A percentile compares a stretch with the other conserved stretches of the same genome.
phyloP scores from a whole-genome alignment of 805 yeast species.

The Teunomyces kruisii region DNA sequence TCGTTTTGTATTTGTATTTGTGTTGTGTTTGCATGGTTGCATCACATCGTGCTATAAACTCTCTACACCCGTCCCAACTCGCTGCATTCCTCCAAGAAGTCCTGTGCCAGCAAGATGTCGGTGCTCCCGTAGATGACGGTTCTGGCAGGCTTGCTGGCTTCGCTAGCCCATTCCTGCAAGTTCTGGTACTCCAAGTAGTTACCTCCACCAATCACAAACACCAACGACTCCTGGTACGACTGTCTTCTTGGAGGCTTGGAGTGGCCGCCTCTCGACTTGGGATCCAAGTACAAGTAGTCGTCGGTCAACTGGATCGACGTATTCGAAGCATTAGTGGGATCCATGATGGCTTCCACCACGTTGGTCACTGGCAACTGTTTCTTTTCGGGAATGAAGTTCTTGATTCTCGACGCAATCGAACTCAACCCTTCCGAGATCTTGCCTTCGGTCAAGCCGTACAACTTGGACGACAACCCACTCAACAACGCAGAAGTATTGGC shows the following conservation, averaged over 20 bases:
- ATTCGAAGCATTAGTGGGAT: conserved; percentile 65
- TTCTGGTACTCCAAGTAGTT: conserved; percentile 92
- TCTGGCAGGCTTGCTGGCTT: conserved; percentile 39
- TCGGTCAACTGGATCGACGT: conserved; percentile 75
- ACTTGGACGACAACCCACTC: conserved; percentile 69
- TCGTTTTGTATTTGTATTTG: background rate
- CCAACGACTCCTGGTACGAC: conserved; percentile 75
- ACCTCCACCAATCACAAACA: conserved; percentile 96
- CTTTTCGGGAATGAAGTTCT: conserved; percentile 83
- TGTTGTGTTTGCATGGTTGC: no score
- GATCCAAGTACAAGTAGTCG: conserved; percentile 88
- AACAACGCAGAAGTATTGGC: conserved; percentile 58
- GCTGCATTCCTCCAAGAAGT: conserved; percentile 66
- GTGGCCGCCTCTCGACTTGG: conserved; percentile 86
- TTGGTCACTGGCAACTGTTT: conserved; percentile 86
- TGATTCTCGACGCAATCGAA: conserved; percentile 82
- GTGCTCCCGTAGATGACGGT: conserved; percentile 86
- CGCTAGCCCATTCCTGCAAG: conserved; percentile 78
- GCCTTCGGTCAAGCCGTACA: conserved; percentile 83
- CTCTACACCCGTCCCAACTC: conserved; percentile 39
- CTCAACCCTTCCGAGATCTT: conserved; percentile 87
- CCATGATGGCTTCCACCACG: conserved; percentile 88
- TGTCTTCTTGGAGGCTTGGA: conserved; percentile 86
- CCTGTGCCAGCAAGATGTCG: conserved; percentile 65
- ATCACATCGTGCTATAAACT: background rate